Evolutionary conservation across 352 stramenopile species (phyloP).

Genomic region (Blastocystis sp.): DNA sequence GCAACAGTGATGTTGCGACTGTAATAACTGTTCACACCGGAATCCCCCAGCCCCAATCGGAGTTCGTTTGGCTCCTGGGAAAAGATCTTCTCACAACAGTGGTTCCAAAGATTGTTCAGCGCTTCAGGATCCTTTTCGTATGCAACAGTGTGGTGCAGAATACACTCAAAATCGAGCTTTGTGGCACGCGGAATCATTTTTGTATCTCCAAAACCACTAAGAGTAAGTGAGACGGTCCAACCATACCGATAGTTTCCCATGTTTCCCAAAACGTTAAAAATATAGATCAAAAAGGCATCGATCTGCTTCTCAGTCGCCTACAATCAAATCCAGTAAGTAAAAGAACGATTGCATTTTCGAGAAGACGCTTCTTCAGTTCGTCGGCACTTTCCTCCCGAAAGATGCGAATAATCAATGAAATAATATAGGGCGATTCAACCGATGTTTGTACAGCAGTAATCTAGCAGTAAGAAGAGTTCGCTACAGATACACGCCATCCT

Average conservation of each 20-base stretch:
- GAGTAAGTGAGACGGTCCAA: not conserved
- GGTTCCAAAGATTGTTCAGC: slow-evolving; percentile 5
- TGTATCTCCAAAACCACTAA: slow-evolving; percentile 59
- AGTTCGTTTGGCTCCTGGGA: slow-evolving; percentile 1
- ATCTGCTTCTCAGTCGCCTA: slow-evolving; percentile 20
- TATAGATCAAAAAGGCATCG: slow-evolving; percentile 54
- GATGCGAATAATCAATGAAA: slow-evolving; percentile 53
- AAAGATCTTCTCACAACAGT: slow-evolving; percentile 53
- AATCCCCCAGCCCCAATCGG: slow-evolving; percentile 16
- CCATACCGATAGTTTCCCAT: slow-evolving; percentile 61
- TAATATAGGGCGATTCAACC: slow-evolving; percentile 53
- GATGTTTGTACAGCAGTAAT: slow-evolving; percentile 60
- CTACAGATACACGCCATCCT: slow-evolving; percentile 5
- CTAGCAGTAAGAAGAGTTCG: not conserved
- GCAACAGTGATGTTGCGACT: slow-evolving; percentile 40
- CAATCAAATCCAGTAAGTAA: not conserved
- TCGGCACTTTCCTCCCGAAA: slow-evolving; percentile 45
- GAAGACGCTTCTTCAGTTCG: slow-evolving; percentile 4
- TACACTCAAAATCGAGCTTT: not conserved
- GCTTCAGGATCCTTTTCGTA: not conserved
- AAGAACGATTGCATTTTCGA: not conserved
- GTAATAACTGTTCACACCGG: slow-evolving; percentile 58
- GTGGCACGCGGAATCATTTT: slow-evolving; percentile 39
- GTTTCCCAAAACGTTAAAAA: slow-evolving; percentile 60
- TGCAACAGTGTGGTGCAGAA: not conserved